A percentile compares a stretch with the other conserved stretches of the same genome.
phyloP scores from a whole-genome alignment of 2,329 filamentous ascomycete genomes.

The Arthroderma sp. region DNA sequence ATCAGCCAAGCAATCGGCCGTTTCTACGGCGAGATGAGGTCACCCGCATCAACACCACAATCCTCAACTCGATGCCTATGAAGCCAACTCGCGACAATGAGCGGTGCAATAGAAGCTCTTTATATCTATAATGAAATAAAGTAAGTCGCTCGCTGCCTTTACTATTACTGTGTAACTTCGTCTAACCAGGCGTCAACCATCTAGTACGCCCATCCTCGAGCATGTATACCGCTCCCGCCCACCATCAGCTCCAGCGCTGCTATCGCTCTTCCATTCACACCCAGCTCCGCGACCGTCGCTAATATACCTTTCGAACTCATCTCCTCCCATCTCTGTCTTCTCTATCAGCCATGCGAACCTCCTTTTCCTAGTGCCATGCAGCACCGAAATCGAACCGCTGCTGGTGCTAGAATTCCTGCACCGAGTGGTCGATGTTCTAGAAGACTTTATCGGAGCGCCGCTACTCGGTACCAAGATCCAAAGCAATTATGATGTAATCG shows the following conservation, averaged over 20 bases:
- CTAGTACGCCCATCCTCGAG: slow-evolving; percentile 69
- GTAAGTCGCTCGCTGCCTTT: slow-evolving; percentile 36
- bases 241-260: slow-evolving; percentile 58
- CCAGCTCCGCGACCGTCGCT: slow-evolving; percentile 69
- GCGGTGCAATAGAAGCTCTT: slow-evolving; percentile 80
- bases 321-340: slow-evolving; percentile 78
- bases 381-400: slow-evolving; percentile 74
- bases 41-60: no score
- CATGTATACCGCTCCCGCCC: slow-evolving; percentile 79
- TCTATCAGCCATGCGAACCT: slow-evolving; percentile 78
- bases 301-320: slow-evolving; percentile 69
- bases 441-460: slow-evolving; percentile 86
- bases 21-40: no score
- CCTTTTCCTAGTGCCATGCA: slow-evolving; percentile 72
- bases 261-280: slow-evolving; percentile 78
- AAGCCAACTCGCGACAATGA: slow-evolving; percentile 44
- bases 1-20: no score
- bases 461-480: slow-evolving; percentile 78
- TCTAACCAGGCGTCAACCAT: slow-evolving; percentile 12
- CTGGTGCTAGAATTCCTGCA: slow-evolving; percentile 90
- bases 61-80: no score
- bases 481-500: slow-evolving; percentile 80
- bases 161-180: slow-evolving; percentile 6
- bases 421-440: slow-evolving; percentile 78
- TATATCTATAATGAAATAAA: slow-evolving; percentile 96